Evolutionary conservation across 1,284 basidiomycete species (phyloP).

Genomic region (Fomes fomentarius): DNA sequence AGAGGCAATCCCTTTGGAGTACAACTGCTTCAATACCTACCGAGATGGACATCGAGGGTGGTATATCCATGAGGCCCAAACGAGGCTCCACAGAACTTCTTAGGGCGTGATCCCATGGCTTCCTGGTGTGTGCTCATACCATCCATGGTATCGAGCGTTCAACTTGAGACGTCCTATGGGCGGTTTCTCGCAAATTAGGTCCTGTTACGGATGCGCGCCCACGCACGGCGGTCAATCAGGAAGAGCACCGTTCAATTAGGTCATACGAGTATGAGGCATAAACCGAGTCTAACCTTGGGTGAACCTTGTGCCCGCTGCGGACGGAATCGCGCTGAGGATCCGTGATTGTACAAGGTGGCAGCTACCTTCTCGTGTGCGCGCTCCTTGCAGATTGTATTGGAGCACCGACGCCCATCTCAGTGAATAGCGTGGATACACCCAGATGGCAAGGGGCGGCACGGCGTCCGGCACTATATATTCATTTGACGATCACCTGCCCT

Average conservation of each 20-base stretch:
- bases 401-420: background rate
- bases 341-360: too few relatives aligned
- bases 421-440: background rate
- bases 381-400: slow-evolving; percentile 20
- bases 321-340: too few relatives aligned
- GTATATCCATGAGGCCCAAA: too few relatives aligned
- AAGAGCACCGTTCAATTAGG: background rate
- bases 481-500: too few relatives aligned
- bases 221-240: slow-evolving; percentile 4
- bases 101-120: too few relatives aligned
- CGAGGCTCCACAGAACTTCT: too few relatives aligned
- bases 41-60: too few relatives aligned
- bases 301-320: background rate
- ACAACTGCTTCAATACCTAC: too few relatives aligned
- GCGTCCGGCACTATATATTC: too few relatives aligned
- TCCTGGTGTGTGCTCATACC: background rate
- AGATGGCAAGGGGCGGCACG: too few relatives aligned
- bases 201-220: background rate
- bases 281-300: slow-evolving; percentile 12
- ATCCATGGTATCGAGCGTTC: background rate
- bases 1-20: too few relatives aligned
- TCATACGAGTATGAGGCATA: slow-evolving; percentile 2
- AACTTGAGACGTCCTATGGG: background rate
- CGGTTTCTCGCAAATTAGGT: background rate
- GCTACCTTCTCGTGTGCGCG: background rate